These are phyloP conservation scores for Eucalyptus paniculata DNA, from an alignment of 345 rosid genomes.

Conservation along the genomic window DNA sequence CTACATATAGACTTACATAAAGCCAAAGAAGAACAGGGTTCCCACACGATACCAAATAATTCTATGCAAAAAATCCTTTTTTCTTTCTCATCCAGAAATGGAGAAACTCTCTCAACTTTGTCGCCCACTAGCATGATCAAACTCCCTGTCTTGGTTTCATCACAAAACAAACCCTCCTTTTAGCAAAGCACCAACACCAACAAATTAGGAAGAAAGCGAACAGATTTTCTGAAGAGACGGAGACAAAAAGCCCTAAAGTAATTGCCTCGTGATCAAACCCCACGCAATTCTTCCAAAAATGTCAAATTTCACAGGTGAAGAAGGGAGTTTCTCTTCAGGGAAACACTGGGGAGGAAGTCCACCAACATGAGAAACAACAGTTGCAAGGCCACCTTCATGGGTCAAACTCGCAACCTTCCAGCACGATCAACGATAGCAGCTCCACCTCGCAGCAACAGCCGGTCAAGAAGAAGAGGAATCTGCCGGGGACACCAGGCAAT, in stretches of 20 bases:
- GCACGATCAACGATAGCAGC: slow-evolving; percentile 8
- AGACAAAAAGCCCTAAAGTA: background rate
- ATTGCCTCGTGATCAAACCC: background rate
- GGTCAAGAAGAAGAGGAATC: slow-evolving; percentile 58
- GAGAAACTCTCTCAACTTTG: slow-evolving; percentile 20
- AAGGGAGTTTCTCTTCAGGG: slow-evolving; percentile 69
- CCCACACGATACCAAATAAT: slow-evolving; percentile 1
- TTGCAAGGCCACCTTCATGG: background rate
- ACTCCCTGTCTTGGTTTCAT: slow-evolving; percentile 21
- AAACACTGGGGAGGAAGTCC: slow-evolving; percentile 32
- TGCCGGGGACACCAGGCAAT: slow-evolving; percentile 76
- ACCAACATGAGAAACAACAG: slow-evolving; percentile 17
- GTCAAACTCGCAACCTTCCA: background rate
- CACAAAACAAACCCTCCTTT: background rate
- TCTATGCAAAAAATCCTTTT: background rate
- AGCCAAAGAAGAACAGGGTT: slow-evolving; percentile 42
- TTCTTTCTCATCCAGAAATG: slow-evolving; percentile 7
- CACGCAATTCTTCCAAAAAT: background rate
- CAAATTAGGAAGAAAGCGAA: background rate
- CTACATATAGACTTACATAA: slow-evolving; percentile 11
- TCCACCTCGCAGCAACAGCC: slow-evolving; percentile 23
- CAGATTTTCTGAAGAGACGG: background rate
- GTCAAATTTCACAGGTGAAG: slow-evolving; percentile 56
- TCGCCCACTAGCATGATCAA: slow-evolving; percentile 17
- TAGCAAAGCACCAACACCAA: background rate